phyloP scores from a whole-genome alignment of 768 basidiomycete genomes.

The Pulveroboletus sp. region DNA sequence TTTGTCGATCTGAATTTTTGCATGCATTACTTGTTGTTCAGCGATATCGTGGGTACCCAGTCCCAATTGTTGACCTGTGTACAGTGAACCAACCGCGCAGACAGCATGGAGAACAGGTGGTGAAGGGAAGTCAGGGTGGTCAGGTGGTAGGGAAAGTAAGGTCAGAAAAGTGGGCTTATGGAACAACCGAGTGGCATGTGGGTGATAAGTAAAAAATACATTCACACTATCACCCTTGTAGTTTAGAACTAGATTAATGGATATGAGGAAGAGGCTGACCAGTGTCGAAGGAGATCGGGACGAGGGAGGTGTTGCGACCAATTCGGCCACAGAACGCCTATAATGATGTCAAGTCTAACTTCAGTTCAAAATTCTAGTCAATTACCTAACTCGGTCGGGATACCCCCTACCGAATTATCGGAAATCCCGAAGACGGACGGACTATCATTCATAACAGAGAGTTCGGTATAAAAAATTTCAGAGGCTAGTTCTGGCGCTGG shows the following conservation, averaged over 20 bases:
- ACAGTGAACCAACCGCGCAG: slow-evolving; percentile 73
- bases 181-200: slow-evolving; percentile 67
- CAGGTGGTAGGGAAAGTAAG: slow-evolving; percentile 59
- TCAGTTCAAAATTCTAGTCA: neutral
- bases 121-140: slow-evolving; percentile 70
- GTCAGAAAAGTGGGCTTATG: slow-evolving; percentile 64
- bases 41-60: slow-evolving; percentile 42
- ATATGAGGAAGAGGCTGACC: too few relatives aligned
- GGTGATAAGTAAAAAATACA: slow-evolving; percentile 75
- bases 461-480: neutral
- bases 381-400: slow-evolving; percentile 7
- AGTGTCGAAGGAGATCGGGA: slow-evolving; percentile 38
- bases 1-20: slow-evolving; percentile 47
- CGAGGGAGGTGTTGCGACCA: slow-evolving; percentile 65
- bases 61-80: slow-evolving; percentile 39
- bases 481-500: neutral
- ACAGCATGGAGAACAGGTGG: slow-evolving; percentile 78
- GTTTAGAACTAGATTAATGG: neutral
- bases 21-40: slow-evolving; percentile 56
- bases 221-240: slow-evolving; percentile 48
- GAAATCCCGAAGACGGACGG: neutral
- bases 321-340: slow-evolving; percentile 24
- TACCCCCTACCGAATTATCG: neutral
- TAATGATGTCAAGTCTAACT: neutral
- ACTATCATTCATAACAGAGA: neutral